Conservation (phyloP, 257 asterid species). For the Solanum appendiculatum region DNA sequence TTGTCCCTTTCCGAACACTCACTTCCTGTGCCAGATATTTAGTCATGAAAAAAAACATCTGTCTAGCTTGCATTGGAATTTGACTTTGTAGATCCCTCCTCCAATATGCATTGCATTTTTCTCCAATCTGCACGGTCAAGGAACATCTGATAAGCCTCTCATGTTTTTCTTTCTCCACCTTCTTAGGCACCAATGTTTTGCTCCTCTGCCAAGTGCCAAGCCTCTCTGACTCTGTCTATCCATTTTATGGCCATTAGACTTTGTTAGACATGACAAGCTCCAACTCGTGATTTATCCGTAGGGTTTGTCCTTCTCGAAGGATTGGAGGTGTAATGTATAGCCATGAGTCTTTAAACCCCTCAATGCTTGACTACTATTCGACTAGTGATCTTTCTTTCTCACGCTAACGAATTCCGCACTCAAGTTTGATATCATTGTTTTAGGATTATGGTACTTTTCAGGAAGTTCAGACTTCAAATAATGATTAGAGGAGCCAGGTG, state of each 20-base stretch:
- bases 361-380: background rate
- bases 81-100: background rate
- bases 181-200: background rate
- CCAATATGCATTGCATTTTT: background rate
- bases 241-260: background rate
- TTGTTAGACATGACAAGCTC: background rate
- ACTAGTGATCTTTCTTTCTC: background rate
- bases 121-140: background rate
- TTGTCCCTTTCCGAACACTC: background rate
- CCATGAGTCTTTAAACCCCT: background rate
- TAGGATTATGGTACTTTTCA: background rate
- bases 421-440: background rate
- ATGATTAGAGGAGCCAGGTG: background rate
- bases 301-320: background rate
- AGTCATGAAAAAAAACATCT: background rate
- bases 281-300: background rate
- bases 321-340: background rate
- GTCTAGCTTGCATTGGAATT: background rate
- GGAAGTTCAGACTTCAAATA: background rate
- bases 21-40: background rate
- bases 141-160: background rate
- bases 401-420: background rate
- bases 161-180: background rate
- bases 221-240: background rate
- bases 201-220: background rate